Evolutionary conservation across 345 rosid species (phyloP), one percentile per base, ranked within the genome.

Genomic region (Reutealis trisperma): DNA sequence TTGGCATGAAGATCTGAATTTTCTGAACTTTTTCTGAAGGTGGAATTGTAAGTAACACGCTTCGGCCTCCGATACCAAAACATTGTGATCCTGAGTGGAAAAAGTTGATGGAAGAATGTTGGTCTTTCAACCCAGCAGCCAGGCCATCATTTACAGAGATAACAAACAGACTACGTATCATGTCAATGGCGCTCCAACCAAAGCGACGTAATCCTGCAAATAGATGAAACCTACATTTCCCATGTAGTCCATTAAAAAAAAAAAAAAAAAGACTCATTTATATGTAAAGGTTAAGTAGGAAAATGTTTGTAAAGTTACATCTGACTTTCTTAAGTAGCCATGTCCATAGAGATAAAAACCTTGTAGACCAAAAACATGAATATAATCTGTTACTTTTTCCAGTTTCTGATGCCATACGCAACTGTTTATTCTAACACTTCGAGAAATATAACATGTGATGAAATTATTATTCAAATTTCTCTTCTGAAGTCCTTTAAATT

Each of bases 101-200:
- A 74, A 87, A 81, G 75, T 72, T 94, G 75, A 93, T 94, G 90
- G 97, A 94, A 84, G 92, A 91, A 59, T 94, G 98, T 81, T 94
- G 97, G 97, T 84, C 94, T 0, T 87, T 84, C 2, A 89, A 93
- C 47, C 94, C 98, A 8, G 73, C 83, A 25, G 80, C 67, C 12
- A 82, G 98, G 63, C 98, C 97, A 44, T 88, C 96, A 4, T 94
- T 94, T 71, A 93, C 96, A 3, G 93, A 94, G 79, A 88, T 94
- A 77, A 86, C 90, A 42, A 81, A 82, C 55, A 83, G 93, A 79
- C 76, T 94, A 19, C 89, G 91, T 11, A 54, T 64, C 4, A 92
- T 90, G 93, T 81, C 87, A 25, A 75, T 66, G 30, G 84, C 92
- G 42, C 67, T 88, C 76, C 92, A 89, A 72, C 80, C 87, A 30